These are phyloP conservation scores for Yamadazyma oceani DNA, from an alignment of 1,139 yeast genomes.

Conservation along the genomic window DNA sequence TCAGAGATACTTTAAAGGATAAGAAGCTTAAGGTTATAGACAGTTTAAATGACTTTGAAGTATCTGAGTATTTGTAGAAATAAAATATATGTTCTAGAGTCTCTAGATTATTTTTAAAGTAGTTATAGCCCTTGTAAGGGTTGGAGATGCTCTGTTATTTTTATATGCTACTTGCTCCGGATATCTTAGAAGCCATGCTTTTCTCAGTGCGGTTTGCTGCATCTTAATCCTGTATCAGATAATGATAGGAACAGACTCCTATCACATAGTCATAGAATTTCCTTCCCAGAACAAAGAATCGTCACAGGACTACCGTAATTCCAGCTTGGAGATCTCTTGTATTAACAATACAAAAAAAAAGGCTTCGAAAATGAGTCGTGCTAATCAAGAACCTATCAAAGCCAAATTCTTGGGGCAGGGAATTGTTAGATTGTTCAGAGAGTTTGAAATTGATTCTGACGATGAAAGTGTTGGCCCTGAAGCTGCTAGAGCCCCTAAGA, in stretches of 20 bases:
- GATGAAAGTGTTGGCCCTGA: slow-evolving; percentile 15
- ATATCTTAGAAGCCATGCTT: too few relatives aligned
- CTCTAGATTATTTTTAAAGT: background rate
- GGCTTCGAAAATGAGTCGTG: slow-evolving; percentile 17
- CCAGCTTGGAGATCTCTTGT: slow-evolving; percentile 30
- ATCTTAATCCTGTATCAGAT: slow-evolving; percentile 1
- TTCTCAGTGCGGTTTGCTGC: background rate
- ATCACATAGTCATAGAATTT: slow-evolving; percentile 37
- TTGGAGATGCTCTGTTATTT: too few relatives aligned
- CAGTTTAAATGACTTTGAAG: slow-evolving; percentile 32
- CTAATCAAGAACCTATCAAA: slow-evolving; percentile 46
- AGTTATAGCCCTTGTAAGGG: too few relatives aligned
- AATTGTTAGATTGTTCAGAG: slow-evolving; percentile 65
- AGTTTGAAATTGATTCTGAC: slow-evolving; percentile 24
- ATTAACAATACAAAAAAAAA: slow-evolving; percentile 24
- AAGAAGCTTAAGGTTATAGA: slow-evolving; percentile 45
- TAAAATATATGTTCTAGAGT: too few relatives aligned
- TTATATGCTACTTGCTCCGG: too few relatives aligned
- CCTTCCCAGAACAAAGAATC: slow-evolving; percentile 9
- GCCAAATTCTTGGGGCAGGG: slow-evolving; percentile 72
- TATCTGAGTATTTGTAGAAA: background rate
- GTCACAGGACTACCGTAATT: slow-evolving; percentile 33
- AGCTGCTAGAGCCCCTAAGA: slow-evolving; percentile 5
- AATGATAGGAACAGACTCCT: slow-evolving; percentile 48
- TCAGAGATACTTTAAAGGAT: slow-evolving; percentile 30